Conservation (phyloP, 2,329 filamentous ascomycete species). For the Ceratocystis diversiconidia region DNA sequence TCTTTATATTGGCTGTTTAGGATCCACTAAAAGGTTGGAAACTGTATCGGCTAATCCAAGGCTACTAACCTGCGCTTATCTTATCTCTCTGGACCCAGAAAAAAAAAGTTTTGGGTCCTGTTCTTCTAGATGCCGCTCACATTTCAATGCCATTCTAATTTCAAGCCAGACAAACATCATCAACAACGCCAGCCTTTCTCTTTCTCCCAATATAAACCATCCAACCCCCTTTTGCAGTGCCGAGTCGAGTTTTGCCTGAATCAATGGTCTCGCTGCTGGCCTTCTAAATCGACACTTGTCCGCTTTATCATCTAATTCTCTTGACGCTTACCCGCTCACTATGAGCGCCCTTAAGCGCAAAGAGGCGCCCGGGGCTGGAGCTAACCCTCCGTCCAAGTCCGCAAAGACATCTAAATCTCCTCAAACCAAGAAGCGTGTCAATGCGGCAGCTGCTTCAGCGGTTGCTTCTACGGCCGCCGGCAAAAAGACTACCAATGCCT, state of each 20-base stretch:
- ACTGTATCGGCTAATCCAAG: neutral
- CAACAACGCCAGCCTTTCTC: neutral
- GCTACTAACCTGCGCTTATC: slow-evolving; percentile 12
- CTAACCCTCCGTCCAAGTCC: slow-evolving; percentile 35
- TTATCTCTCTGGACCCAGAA: slow-evolving; percentile 19
- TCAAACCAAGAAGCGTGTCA: slow-evolving; percentile 35
- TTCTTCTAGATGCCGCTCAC: neutral
- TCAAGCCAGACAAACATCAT: slow-evolving; percentile 4
- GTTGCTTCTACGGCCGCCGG: slow-evolving; percentile 18
- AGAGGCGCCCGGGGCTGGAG: slow-evolving; percentile 39
- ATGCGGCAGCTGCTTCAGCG: slow-evolving; percentile 1
- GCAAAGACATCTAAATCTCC: slow-evolving; percentile 33
- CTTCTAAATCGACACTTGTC: slow-evolving; percentile 9
- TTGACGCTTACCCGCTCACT: slow-evolving; percentile 4
- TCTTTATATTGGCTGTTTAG: no score
- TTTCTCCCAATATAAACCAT: neutral
- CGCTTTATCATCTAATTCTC: slow-evolving; percentile 14
- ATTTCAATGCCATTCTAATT: neutral
- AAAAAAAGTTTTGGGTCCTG: slow-evolving; percentile 25
- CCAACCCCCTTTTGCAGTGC: slow-evolving; percentile 1
- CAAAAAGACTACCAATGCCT: slow-evolving; percentile 24
- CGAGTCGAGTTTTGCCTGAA: slow-evolving; percentile 5
- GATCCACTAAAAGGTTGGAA: no score
- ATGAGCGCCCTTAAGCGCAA: slow-evolving; percentile 47
- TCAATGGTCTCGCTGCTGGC: slow-evolving; percentile 3